These are phyloP conservation scores for Dianthus caryophyllus DNA, from an alignment of 148 eudicot genomes.

Conservation along the genomic window DNA sequence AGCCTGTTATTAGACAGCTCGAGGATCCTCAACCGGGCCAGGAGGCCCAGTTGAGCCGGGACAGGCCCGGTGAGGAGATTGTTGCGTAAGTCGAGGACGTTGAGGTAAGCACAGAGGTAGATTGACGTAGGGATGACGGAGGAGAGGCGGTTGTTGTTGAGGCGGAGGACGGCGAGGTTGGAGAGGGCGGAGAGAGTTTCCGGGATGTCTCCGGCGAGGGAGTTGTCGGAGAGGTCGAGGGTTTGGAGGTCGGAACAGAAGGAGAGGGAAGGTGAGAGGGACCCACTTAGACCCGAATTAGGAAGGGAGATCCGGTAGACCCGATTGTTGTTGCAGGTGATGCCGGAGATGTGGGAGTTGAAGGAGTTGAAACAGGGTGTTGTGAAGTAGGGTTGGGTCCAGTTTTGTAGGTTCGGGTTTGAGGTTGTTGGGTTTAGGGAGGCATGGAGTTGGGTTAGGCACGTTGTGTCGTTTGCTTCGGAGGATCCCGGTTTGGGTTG, in stretches of 20 bases:
- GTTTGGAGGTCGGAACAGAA: slow-evolving; percentile 50
- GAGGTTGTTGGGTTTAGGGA: slow-evolving; percentile 44
- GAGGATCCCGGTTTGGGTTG: slow-evolving; percentile 6
- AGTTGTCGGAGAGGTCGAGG: slow-evolving; percentile 55
- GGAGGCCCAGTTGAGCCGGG: slow-evolving; percentile 41
- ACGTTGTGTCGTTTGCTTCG: slow-evolving; percentile 50
- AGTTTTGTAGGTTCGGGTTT: slow-evolving; percentile 53
- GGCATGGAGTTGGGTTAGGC: slow-evolving; percentile 43
- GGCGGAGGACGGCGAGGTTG: slow-evolving; percentile 56
- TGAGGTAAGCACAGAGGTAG: slow-evolving; percentile 56
- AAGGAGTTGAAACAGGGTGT: slow-evolving; percentile 46
- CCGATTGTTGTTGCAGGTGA: slow-evolving; percentile 74
- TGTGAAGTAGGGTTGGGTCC: slow-evolving; percentile 42
- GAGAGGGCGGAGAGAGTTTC: slow-evolving; percentile 33
- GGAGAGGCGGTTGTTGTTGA: slow-evolving; percentile 37
- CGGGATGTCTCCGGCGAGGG: slow-evolving; percentile 41
- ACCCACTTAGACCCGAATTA: slow-evolving; percentile 34
- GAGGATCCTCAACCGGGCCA: slow-evolving; percentile 37
- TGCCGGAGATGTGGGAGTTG: slow-evolving; percentile 45
- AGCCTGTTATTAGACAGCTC: slow-evolving; percentile 42
- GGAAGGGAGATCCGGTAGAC: slow-evolving; percentile 57
- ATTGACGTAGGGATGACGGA: slow-evolving; percentile 39
- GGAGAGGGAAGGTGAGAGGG: slow-evolving; percentile 47
- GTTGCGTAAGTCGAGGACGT: slow-evolving; percentile 47
- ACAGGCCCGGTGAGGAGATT: slow-evolving; percentile 41